Base-by-base conservation (phyloP, 2,329 filamentous ascomycete species). In the Colletotrichum sojae region DNA sequence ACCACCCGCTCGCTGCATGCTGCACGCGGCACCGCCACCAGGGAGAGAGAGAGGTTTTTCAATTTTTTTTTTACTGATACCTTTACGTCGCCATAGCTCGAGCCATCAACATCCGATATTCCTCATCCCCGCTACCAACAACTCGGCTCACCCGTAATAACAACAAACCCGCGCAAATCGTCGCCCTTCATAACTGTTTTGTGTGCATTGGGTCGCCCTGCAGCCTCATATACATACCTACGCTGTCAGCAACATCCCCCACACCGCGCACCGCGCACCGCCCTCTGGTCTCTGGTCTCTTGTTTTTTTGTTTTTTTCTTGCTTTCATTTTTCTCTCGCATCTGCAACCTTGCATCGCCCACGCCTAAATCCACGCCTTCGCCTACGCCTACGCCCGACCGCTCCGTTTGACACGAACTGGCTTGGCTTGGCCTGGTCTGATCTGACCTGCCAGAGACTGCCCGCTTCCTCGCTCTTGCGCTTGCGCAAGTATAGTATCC, bases 201-300 rank as follows among this genome's bases (percentile, higher is more conserved):
- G 13, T 43, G 40, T n/a, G 55, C 58, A 66, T 55, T 27, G 55
- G 52, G 46, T 60, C 48, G 27, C 48, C 27, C 53, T 18, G 54
- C 48, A 40, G 48, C 65, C 58, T 68, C 65, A 68, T 68, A 68
- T 59, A 68, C 65, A 64, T 67, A 64, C 65, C 10, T 64, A 36
- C 31, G 31, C 31, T 36, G 20, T 25, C 48, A 64, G 15, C 48
- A 46, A 53, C 49, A 45, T 53, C 53, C 39, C 22, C 59, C 63
- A 43, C 40, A 43, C 40, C 13, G 40, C 51, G 49, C 45, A 52
- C 53, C 52, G n/a, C 31, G n/a, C n/a, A n/a, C n/a, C n/a, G n/a
- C n/a, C n/a, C n/a, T n/a, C n/a, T n/a, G n/a, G n/a, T 46, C 43
- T n/a, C 36, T 45, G 36, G 22, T 25, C 22, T 25, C 22, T 25